Evolutionary conservation across 2,329 filamentous ascomycete species (phyloP), one percentile per base, ranked within the genome.

Genomic region (Trichoderma endophyticum): DNA sequence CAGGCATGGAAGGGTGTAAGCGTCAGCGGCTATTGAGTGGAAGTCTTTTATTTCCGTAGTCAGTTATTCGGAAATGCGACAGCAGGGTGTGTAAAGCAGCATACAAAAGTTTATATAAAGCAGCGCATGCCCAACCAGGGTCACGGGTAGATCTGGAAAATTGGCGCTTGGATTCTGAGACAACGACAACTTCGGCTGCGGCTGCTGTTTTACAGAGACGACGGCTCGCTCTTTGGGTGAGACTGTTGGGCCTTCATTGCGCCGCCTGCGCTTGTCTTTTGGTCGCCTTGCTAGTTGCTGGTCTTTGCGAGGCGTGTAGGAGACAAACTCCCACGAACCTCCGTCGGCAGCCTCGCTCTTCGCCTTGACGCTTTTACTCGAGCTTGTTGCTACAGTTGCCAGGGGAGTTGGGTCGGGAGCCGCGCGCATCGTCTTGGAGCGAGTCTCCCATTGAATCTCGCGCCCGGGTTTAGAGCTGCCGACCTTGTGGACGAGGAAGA

Each of bases 401-500:
- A 30, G 36, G n/a, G 28, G 39, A 1, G 57, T n/a, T 12, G 43
- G 30, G 18, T 15, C 36, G 2, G 67, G 67, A 24, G 67, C 67
- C 3, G 57, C 39, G 30, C 67, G 67, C 67, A 70, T 70, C 4
- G 57, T 26, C 21, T 70, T 70, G 21, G 67, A 28, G 57, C 67
- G 67, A 54, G 67, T 70, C 30, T 70, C 67, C 67, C 67, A 70
- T 21, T 70, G 54, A 32, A 36, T 30, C 9, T 11, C 65, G 30
- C 26, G 65, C 12, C 65, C 65, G 34, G 54, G 54, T 32, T 68
- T 59, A 4, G 65, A 51, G 56, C 56, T 59, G 66, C 66, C 39
- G 24, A 70, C 67, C 30, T 70, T 70, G 67, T 70, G 67, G 59
- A 70, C 67, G 6, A 70, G 57, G 57, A 70, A 70, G 43, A 70